Percentiles rank a stretch among this genome's conserved stretches.
These are phyloP conservation scores for Kuraishia floccosa DNA, from an alignment of 805 yeast species.

Conservation along the genomic window DNA sequence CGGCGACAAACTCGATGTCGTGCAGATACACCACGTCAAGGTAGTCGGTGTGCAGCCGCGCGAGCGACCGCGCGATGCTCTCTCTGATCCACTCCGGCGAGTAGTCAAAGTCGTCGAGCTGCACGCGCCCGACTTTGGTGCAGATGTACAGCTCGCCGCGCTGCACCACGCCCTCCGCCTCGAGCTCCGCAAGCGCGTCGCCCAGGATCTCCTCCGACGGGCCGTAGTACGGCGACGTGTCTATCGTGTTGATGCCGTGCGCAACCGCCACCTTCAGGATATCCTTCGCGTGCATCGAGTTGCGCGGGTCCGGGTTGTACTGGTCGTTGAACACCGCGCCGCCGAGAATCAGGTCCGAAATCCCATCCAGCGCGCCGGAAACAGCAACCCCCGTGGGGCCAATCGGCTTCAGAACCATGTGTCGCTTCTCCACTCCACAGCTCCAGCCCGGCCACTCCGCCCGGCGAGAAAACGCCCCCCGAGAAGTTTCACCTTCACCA, in stretches of 20 bases:
- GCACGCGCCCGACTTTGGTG: constrained; percentile 79
- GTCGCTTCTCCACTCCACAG: no score
- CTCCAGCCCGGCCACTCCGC: no score
- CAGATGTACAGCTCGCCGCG: constrained; percentile 61
- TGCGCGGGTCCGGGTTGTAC: constrained; percentile 65
- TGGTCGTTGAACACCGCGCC: constrained; percentile 84
- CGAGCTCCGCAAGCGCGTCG: constrained; percentile 33
- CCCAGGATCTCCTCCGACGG: constrained; percentile 76
- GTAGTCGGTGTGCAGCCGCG: constrained; percentile 54
- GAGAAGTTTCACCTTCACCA: no score
- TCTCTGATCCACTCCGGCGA: constrained; percentile 43
- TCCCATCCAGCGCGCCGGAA: constrained; percentile 14
- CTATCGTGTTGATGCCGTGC: constrained; percentile 66
- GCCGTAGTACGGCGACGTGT: constrained; percentile 92
- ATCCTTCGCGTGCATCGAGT: constrained; percentile 40
- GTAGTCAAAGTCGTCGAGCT: constrained; percentile 65
- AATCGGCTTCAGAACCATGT: background rate
- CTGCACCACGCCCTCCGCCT: constrained; percentile 25
- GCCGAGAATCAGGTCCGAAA: constrained; percentile 63
- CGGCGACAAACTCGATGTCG: constrained; percentile 73
- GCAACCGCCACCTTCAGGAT: constrained; percentile 51
- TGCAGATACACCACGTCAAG: constrained; percentile 80
- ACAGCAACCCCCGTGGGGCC: constrained; percentile 5
- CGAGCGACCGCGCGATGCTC: constrained; percentile 57
- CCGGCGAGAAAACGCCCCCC: no score